A percentile compares a stretch with the other conserved stretches of the same genome.
phyloP scores from a whole-genome alignment of 2,329 filamentous ascomycete genomes.

The Kalmusia sp. region DNA sequence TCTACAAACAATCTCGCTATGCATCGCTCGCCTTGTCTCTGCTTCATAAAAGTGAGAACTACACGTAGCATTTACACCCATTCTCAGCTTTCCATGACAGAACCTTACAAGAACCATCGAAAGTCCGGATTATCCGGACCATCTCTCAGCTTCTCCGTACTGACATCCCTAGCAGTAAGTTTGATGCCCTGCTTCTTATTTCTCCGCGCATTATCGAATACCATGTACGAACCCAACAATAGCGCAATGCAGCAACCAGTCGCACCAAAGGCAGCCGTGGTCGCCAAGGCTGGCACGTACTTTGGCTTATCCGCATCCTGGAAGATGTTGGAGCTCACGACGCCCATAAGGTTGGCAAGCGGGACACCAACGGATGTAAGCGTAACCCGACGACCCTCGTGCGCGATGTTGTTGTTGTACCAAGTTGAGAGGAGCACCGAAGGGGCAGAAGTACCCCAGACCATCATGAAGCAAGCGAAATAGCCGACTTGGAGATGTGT shows the following conservation, averaged over 20 bases:
- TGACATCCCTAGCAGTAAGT: conserved; percentile 59
- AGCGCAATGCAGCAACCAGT: conserved; percentile 63
- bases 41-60: background rate
- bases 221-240: conserved; percentile 68
- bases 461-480: conserved; percentile 83
- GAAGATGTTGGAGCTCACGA: conserved; percentile 74
- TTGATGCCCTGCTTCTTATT: conserved; percentile 63
- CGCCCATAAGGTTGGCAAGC: conserved; percentile 77
- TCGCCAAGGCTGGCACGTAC: conserved; percentile 71
- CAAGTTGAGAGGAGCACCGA: conserved; percentile 72
- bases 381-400: conserved; percentile 74
- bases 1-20: background rate
- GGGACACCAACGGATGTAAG: conserved; percentile 77
- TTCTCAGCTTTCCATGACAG: too few species aligned
- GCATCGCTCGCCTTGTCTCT: too few species aligned
- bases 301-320: conserved; percentile 68
- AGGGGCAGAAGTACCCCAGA: conserved; percentile 78
- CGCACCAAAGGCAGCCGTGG: conserved; percentile 69
- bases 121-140: conserved; percentile 53
- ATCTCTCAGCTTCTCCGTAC: conserved; percentile 54
- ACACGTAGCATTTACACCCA: background rate
- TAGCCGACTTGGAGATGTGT: conserved; percentile 71
- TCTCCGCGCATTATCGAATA: conserved; percentile 68
- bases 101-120: conserved; percentile 52
- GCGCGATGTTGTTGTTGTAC: conserved; percentile 85